Evolutionary conservation across 345 rosid species (phyloP).

Genomic region (Rhodomyrtus tomentosa): DNA sequence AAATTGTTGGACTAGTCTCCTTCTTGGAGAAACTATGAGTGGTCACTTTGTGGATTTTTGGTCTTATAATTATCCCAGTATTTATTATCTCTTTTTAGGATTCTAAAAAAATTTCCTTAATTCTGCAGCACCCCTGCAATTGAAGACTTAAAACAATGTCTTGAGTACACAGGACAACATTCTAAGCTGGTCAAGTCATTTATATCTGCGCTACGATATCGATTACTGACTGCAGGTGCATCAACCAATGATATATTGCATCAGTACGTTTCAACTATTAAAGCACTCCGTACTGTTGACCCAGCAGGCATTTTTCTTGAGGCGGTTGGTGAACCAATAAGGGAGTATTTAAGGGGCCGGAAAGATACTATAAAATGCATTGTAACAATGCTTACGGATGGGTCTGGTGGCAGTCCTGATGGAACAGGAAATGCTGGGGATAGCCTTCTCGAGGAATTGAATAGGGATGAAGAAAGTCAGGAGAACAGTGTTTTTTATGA

Average conservation of each 20-base stretch:
- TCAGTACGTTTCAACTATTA: conserved; percentile 93
- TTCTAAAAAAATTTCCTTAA: background rate
- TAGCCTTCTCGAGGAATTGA: conserved; percentile 96
- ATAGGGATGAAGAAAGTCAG: conserved; percentile 85
- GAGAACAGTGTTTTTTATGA: conserved; percentile 59
- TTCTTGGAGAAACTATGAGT: background rate
- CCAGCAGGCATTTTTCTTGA: conserved; percentile 93
- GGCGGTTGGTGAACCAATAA: conserved; percentile 95
- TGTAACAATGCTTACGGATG: conserved; percentile 97
- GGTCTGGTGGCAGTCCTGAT: conserved; percentile 70
- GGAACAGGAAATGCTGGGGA: conserved; percentile 83
- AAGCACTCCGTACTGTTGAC: conserved; percentile 87
- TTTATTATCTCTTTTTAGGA: background rate
- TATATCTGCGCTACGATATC: conserved; percentile 73
- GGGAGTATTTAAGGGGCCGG: conserved; percentile 81
- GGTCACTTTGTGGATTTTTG: background rate
- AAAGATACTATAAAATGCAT: conserved; percentile 95
- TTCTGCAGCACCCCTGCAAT: conserved; percentile 76
- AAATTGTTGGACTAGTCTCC: background rate
- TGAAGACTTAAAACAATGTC: conserved; percentile 93
- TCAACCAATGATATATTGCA: conserved; percentile 98
- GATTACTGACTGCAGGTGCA: conserved; percentile 96
- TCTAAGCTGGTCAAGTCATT: conserved; percentile 89
- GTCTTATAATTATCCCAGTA: background rate
- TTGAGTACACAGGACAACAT: conserved; percentile 92